phyloP scores from a whole-genome alignment of 1,284 basidiomycete genomes.

The Malassezia vespertilionis region DNA sequence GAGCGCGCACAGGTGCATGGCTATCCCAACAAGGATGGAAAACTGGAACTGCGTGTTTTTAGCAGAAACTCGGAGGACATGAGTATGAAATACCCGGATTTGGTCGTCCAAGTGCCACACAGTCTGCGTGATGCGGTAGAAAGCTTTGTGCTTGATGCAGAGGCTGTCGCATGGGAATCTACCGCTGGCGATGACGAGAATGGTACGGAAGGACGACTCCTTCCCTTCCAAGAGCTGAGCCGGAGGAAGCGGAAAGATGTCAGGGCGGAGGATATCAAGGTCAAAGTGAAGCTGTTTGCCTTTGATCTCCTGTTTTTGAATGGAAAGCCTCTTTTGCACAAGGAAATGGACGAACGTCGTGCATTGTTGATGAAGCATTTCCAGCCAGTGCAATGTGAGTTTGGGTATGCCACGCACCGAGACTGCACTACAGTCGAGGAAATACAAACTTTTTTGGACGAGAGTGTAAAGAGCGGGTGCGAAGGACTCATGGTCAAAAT shows the following conservation, averaged over 20 bases:
- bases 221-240: conserved; percentile 96
- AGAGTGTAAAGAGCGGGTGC: conserved; percentile 92
- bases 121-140: conserved; percentile 57
- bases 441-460: conserved; percentile 86
- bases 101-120: conserved; percentile 79
- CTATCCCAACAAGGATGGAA: conserved; percentile 12
- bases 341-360: conserved; percentile 53
- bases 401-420: conserved; percentile 79
- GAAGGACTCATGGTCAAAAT: conserved; percentile 98
- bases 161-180: conserved; percentile 89
- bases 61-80: conserved; percentile 98
- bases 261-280: conserved; percentile 86
- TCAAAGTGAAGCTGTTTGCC: conserved; percentile 84
- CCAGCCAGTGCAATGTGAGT: conserved; percentile 71
- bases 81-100: conserved; percentile 97
- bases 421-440: conserved; percentile 84
- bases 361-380: conserved; percentile 70
- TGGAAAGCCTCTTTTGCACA: conserved; percentile 54
- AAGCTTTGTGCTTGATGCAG: conserved; percentile 87
- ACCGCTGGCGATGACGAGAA: conserved; percentile 42
- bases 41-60: conserved; percentile 62
- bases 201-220: conserved; percentile 54
- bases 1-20: conserved; percentile 69
- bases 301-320: conserved; percentile 93
- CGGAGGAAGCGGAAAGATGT: conserved; percentile 94